Evolutionary conservation across 192 early-diverging fungal genomes (phyloP).

Genomic region (Coemansia sp.): DNA sequence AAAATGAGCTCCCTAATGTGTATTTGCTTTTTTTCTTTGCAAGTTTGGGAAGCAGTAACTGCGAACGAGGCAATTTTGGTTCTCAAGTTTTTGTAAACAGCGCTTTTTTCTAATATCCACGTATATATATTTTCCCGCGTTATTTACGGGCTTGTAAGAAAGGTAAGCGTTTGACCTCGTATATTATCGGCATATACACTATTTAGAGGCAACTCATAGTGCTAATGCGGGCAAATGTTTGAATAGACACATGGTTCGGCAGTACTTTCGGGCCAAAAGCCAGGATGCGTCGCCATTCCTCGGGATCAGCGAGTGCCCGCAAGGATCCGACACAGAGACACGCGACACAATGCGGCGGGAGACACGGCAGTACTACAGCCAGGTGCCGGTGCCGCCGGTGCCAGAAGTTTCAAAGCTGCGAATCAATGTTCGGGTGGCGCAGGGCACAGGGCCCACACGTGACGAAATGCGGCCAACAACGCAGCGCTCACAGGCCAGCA

Average conservation of each 20-base stretch:
- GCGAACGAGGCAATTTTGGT: not conserved
- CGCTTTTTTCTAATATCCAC: no score
- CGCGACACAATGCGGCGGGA: slow-evolving; percentile 8
- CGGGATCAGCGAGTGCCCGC: slow-evolving; percentile 11
- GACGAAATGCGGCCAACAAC: slow-evolving; percentile 7
- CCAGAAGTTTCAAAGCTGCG: slow-evolving; percentile 6
- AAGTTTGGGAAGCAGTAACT: not conserved
- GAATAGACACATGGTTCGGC: slow-evolving; percentile 14
- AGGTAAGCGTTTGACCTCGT: no score
- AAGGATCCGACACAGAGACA: not conserved
- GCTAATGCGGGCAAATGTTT: no score
- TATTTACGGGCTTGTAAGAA: no score
- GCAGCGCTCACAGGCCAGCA: slow-evolving; percentile 18
- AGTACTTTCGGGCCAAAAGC: slow-evolving; percentile 12
- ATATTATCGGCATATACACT: no score
- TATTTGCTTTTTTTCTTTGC: not conserved
- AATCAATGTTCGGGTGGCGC: slow-evolving; percentile 12
- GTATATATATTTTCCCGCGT: no score
- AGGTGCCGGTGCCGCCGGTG: slow-evolving; percentile 8
- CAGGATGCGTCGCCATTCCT: slow-evolving; percentile 27
- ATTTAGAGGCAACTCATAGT: no score
- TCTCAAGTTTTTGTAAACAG: no score
- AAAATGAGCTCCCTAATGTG: not conserved
- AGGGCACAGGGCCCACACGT: not conserved
- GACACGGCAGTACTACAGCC: slow-evolving; percentile 8